A percentile compares a stretch with the other conserved stretches of the same genome.
Evolutionary conservation across 2,329 filamentous ascomycete genomes (phyloP).

Genomic region (Cercospora canescens): DNA sequence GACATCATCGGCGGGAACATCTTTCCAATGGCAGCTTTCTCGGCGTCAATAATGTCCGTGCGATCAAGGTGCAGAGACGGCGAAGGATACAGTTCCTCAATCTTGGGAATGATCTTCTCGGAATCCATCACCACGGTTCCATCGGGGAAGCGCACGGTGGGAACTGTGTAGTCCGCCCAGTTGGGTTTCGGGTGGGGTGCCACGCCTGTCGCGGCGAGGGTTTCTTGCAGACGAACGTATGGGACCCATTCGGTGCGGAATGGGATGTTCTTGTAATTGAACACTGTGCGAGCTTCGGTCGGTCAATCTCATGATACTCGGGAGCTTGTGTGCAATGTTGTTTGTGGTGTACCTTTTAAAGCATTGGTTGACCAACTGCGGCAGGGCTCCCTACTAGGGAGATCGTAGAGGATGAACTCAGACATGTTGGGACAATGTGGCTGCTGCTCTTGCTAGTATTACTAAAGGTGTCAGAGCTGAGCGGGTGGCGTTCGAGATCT

Average conservation of each 20-base stretch:
- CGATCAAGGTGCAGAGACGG: slow-evolving; percentile 6
- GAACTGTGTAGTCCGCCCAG: slow-evolving; percentile 8
- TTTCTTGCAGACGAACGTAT: slow-evolving; percentile 11
- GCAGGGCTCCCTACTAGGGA: slow-evolving; percentile 12
- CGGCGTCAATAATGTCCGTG: not conserved
- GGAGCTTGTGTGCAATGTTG: not conserved
- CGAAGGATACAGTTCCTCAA: slow-evolving; percentile 9
- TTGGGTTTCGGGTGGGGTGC: not conserved
- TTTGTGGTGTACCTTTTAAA: slow-evolving; percentile 3
- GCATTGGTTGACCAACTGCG: slow-evolving; percentile 13
- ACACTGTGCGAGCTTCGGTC: slow-evolving; percentile 6
- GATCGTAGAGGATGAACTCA: slow-evolving; percentile 9
- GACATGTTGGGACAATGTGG: not conserved
- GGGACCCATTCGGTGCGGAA: slow-evolving; percentile 14
- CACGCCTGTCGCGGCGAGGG: slow-evolving; percentile 9
- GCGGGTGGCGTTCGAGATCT: not conserved
- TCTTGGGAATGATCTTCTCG: slow-evolving; percentile 3
- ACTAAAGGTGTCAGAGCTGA: not conserved
- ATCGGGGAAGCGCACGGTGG: slow-evolving; percentile 2
- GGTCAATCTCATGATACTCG: not conserved
- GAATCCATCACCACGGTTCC: slow-evolving; percentile 12
- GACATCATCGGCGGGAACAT: not conserved
- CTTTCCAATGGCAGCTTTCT: not conserved
- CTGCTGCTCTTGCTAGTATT: not conserved
- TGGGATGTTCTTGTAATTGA: slow-evolving; percentile 14